Percentiles rank a stretch among this genome's conserved stretches.
These are phyloP conservation scores for Pinus albicaulis DNA, from an alignment of 75 land plant genomes.

Conservation along the genomic window DNA sequence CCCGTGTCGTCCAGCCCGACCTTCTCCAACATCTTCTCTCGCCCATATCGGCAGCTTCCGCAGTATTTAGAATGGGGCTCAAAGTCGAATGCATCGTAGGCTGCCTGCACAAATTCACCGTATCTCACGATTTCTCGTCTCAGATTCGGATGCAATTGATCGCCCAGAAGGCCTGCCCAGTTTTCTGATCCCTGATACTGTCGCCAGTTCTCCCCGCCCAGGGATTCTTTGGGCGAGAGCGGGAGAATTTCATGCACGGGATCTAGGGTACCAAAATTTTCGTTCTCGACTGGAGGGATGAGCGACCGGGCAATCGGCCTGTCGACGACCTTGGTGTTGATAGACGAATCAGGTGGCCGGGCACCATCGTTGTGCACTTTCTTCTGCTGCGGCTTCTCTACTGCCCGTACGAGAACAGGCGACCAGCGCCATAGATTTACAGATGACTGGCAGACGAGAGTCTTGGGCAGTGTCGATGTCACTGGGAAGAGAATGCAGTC, in stretches of 20 bases:
- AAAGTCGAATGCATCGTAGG: constrained; percentile 46
- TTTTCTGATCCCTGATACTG: constrained; percentile 47
- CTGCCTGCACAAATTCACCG: constrained; percentile 52
- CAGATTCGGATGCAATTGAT: constrained; percentile 52
- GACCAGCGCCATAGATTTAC: neutral
- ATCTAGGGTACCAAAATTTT: neutral
- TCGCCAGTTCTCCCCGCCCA: constrained; percentile 27
- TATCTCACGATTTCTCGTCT: constrained; percentile 59
- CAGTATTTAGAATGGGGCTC: constrained; percentile 18
- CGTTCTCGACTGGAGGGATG: neutral
- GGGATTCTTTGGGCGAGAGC: neutral
- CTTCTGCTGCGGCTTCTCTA: neutral
- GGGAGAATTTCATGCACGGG: too few species aligned
- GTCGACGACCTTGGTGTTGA: neutral
- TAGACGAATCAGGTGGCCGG: neutral
- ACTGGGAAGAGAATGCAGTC: too few species aligned
- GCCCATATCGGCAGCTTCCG: constrained; percentile 20
- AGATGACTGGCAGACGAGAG: too few species aligned
- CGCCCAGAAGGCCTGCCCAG: constrained; percentile 56
- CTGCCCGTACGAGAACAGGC: too few species aligned
- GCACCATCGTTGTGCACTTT: too few species aligned
- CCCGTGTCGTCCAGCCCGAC: constrained; percentile 18
- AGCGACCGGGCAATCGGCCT: too few species aligned
- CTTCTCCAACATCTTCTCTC: constrained; percentile 1
- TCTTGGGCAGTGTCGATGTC: too few species aligned